A percentile compares a stretch with the other conserved stretches of the same genome.
Conservation (phyloP, 1,284 basidiomycete genomes). For the Apiotrichum montevideense region DNA sequence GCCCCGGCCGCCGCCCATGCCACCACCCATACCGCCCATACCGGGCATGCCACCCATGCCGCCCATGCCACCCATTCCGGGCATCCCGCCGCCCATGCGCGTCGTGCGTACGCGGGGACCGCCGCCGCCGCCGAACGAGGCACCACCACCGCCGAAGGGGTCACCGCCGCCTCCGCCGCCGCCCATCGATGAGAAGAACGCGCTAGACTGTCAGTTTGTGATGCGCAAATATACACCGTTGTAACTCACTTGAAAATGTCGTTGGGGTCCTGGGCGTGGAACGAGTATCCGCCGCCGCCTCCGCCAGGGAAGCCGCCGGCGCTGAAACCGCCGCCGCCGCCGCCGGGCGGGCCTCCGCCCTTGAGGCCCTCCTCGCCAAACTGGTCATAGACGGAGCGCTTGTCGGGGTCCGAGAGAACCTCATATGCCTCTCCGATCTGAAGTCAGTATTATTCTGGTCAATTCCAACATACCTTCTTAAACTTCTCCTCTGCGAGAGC, state of each 20-base stretch:
- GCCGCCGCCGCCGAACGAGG: slow-evolving; percentile 33
- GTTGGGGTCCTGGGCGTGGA: slow-evolving; percentile 74
- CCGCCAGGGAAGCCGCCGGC: slow-evolving; percentile 48
- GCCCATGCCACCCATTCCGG: slow-evolving; percentile 29
- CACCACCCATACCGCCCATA: slow-evolving; percentile 4
- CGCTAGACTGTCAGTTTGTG: slow-evolving; percentile 48
- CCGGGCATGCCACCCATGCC: slow-evolving; percentile 30
- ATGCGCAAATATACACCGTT: too few relatives aligned
- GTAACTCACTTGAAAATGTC: slow-evolving; percentile 79
- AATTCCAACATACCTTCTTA: slow-evolving; percentile 55
- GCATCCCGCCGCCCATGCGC: slow-evolving; percentile 25
- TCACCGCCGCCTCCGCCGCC: slow-evolving; percentile 38
- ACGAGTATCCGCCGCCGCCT: slow-evolving; percentile 52
- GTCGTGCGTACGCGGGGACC: slow-evolving; percentile 23
- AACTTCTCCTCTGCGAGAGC: slow-evolving; percentile 85
- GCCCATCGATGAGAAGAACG: slow-evolving; percentile 55
- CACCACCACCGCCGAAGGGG: slow-evolving; percentile 30
- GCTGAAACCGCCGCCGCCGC: slow-evolving; percentile 48
- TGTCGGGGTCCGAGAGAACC: slow-evolving; percentile 83
- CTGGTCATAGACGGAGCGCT: slow-evolving; percentile 88
- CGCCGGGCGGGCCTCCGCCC: slow-evolving; percentile 45
- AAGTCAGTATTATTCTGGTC: too few relatives aligned
- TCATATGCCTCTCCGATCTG: slow-evolving; percentile 91
- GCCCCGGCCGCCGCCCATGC: slow-evolving; percentile 18
- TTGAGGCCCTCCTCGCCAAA: slow-evolving; percentile 96